A percentile compares a stretch with the other conserved stretches of the same genome.
Conservation (phyloP, 106 monocot genomes). For the Dendrobium officinale region DNA sequence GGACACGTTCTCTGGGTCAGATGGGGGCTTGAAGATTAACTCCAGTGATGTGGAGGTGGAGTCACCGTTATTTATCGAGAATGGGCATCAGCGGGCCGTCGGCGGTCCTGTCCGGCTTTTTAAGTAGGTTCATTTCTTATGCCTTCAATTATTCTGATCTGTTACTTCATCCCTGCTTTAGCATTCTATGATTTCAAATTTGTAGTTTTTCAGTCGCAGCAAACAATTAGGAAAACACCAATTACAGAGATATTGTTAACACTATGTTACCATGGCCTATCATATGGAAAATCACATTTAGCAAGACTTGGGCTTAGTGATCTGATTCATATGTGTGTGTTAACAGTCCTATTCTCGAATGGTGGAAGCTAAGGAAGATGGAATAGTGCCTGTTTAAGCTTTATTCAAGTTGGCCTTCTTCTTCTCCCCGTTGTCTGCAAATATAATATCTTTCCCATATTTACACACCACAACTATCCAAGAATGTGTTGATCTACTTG, state of each 20-base stretch:
- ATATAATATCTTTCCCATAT: background rate
- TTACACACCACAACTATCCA: background rate
- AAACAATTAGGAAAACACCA: background rate
- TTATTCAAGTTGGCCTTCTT: background rate
- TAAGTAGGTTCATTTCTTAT: conserved; percentile 11
- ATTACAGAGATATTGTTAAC: too few species aligned
- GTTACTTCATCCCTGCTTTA: background rate
- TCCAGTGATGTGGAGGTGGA: conserved; percentile 15
- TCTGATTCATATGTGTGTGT: too few species aligned
- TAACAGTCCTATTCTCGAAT: too few species aligned
- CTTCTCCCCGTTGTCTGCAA: background rate
- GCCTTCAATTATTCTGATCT: background rate
- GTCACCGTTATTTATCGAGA: conserved; percentile 11
- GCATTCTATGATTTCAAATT: background rate
- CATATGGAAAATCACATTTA: too few species aligned
- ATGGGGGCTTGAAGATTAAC: conserved; percentile 6
- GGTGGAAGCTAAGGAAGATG: too few species aligned
- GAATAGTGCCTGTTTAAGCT: background rate
- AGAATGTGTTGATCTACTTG: background rate
- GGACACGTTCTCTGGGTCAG: conserved; percentile 18
- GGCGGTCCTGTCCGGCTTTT: conserved; percentile 9
- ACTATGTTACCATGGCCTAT: too few species aligned
- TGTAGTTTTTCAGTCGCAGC: background rate
- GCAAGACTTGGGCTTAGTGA: too few species aligned
- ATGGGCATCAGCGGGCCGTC: background rate